Percentiles rank a stretch among this genome's conserved stretches.
Conservation (phyloP, 306 rosid genomes). For the Vachellia pachyceras region DNA sequence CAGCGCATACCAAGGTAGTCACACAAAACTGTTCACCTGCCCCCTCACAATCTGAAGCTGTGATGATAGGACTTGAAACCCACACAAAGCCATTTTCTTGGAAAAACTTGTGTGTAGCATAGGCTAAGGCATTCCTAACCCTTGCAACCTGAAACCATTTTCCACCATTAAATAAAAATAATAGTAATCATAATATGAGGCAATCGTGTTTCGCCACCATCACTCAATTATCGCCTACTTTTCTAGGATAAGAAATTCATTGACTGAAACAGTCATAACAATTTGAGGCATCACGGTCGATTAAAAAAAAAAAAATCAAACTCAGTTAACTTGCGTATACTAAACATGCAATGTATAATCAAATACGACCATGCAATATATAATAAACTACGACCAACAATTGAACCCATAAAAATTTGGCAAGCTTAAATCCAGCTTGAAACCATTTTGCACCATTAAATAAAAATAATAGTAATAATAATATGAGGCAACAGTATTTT, state of each 20-base stretch:
- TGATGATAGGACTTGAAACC: slow-evolving; percentile 92
- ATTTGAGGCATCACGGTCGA: slow-evolving; percentile 12
- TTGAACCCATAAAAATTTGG: too few relatives aligned
- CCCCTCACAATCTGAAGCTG: slow-evolving; percentile 99
- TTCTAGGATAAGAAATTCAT: slow-evolving; percentile 5
- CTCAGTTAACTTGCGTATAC: slow-evolving; percentile 7
- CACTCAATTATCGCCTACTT: not conserved
- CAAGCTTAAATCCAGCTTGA: slow-evolving; percentile 65
- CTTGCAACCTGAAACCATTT: slow-evolving; percentile 78
- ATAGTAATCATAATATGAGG: not conserved
- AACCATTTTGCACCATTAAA: slow-evolving; percentile 31
- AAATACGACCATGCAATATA: too few relatives aligned
- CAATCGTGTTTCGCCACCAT: not conserved
- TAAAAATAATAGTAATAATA: not conserved
- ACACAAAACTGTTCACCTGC: slow-evolving; percentile 99
- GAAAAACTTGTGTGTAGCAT: slow-evolving; percentile 92
- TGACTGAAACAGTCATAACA: slow-evolving; percentile 4
- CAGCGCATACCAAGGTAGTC: slow-evolving; percentile 83
- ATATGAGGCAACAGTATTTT: not conserved
- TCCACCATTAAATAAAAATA: slow-evolving; percentile 17
- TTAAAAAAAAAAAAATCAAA: not conserved
- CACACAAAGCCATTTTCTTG: slow-evolving; percentile 95
- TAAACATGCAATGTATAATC: slow-evolving; percentile 27
- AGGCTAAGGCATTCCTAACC: slow-evolving; percentile 89
- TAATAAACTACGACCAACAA: too few relatives aligned